A percentile compares a stretch with the other conserved stretches of the same genome.
Conservation (phyloP, 2,329 filamentous ascomycete genomes). For the Fusarium circinatum region DNA sequence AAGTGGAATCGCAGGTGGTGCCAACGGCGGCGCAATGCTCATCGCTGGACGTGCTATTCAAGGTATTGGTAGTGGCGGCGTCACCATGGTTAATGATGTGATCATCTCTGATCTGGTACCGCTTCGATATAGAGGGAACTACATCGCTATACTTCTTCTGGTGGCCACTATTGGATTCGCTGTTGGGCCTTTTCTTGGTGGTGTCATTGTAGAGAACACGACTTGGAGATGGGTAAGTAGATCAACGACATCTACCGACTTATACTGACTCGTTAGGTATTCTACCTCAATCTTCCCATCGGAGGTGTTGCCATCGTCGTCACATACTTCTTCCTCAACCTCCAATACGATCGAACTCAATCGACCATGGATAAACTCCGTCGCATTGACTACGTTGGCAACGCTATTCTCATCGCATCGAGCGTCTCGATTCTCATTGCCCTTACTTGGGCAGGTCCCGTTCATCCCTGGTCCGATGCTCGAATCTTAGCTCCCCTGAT, state of each 20-base stretch:
- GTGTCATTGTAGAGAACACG: constrained; percentile 40
- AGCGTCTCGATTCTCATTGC: constrained; percentile 55
- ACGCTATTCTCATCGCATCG: constrained; percentile 52
- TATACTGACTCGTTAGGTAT: constrained; percentile 44
- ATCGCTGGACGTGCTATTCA: constrained; percentile 57
- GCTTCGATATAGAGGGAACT: constrained; percentile 57
- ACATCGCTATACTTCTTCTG: constrained; percentile 49
- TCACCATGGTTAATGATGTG: constrained; percentile 48
- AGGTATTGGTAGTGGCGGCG: constrained; percentile 49
- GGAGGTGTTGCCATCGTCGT: constrained; percentile 47
- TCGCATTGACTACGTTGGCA: constrained; percentile 58
- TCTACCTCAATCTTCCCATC: constrained; percentile 57
- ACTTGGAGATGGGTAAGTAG: constrained; percentile 54
- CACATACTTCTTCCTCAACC: constrained; percentile 51
- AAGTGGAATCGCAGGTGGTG: constrained; percentile 58
- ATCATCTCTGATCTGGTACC: constrained; percentile 59
- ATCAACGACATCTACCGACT: background rate
- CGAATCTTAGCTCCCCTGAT: constrained; percentile 56
- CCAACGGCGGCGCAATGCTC: constrained; percentile 53
- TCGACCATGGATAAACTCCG: constrained; percentile 45
- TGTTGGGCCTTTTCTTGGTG: constrained; percentile 49
- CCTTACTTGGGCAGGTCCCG: constrained; percentile 56
- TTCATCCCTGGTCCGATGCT: constrained; percentile 54
- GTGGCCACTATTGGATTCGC: constrained; percentile 50
- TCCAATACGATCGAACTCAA: constrained; percentile 43